Base-by-base conservation (phyloP, 805 yeast genomes). In the Debaryomyces maramus region DNA sequence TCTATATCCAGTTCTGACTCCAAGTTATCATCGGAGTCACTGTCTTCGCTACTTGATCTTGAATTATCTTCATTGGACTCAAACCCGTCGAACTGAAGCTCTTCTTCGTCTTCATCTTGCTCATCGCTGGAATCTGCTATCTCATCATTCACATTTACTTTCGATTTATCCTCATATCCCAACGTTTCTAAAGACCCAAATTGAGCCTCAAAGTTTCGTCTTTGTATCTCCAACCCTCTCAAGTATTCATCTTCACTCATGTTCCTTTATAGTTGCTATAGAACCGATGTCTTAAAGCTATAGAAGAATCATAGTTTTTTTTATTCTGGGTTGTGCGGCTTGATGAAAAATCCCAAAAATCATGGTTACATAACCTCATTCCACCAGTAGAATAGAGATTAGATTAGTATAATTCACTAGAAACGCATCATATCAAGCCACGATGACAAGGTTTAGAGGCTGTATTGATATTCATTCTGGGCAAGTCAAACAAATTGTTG, bases 381-480 rank as follows among this genome's bases (percentile, higher is more conserved):
- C 9, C 26, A 22, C 4, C 11, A 22, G n/a, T n/a, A n/a, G n/a
- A n/a, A n/a, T n/a, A n/a, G n/a, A n/a, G 26, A n/a, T 22, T 22
- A 22, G 9, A 22, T 4, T 24, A 5, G 28, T 24, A 24, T 6
- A 24, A 10, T 28, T 23, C 15, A 21, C 9, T 7, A 10, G 10
- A 21, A 21, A 10, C 24, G 13, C 17, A 29, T 19, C 36, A 28
- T 24, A 40, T 14, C 23, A 19, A 10, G n/a, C 6, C n/a, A 32
- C 4, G 9, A 89, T 90, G 97, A 90, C 97, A 0, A 73, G 75
- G 38, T 93, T 88, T 65, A 78, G 90, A 53, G 98, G 97, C 0
- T 93, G 99, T 56, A 91, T 93, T 27, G 99, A 93, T 58, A 81
- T 93, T 43, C 99, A 93, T 61, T 77, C 85, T 6, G 99, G 99